Conservation (phyloP, 2,329 filamentous ascomycete genomes). For the Pseudocercospora macadamiae region DNA sequence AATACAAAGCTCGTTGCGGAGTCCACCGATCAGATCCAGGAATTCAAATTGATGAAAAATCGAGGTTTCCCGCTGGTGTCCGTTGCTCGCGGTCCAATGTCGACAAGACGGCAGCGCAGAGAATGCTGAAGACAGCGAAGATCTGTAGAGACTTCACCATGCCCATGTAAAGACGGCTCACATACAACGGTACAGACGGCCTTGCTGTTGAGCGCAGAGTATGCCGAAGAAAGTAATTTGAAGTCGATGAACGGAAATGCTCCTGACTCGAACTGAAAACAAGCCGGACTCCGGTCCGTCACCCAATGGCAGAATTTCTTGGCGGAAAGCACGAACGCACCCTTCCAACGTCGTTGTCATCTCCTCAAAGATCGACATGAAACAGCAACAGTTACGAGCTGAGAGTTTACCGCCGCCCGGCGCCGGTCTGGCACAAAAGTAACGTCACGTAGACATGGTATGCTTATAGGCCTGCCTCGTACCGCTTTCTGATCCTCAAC, state of each 20-base stretch:
- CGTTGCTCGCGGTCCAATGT: conserved; percentile 7
- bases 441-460: neutral
- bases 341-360: neutral
- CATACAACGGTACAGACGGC: neutral
- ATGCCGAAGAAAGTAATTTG: neutral
- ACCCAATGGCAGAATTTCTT: neutral
- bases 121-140: conserved; percentile 11
- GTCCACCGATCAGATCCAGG: neutral
- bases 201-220: neutral
- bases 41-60: neutral
- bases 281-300: neutral
- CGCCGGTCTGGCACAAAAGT: neutral
- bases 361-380: neutral
- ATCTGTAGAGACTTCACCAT: conserved; percentile 6
- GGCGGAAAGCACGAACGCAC: neutral
- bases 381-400: neutral
- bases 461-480: neutral
- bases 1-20: neutral
- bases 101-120: conserved; percentile 1
- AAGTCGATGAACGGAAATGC: neutral
- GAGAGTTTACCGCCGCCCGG: neutral
- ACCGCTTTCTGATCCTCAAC: neutral
- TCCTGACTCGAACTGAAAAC: neutral
- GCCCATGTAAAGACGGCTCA: neutral
- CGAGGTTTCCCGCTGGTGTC: neutral